These are phyloP conservation scores for Cyclotella choctawhatcheeana DNA, from an alignment of 108 stramenopile species.

Conservation along the genomic window DNA sequence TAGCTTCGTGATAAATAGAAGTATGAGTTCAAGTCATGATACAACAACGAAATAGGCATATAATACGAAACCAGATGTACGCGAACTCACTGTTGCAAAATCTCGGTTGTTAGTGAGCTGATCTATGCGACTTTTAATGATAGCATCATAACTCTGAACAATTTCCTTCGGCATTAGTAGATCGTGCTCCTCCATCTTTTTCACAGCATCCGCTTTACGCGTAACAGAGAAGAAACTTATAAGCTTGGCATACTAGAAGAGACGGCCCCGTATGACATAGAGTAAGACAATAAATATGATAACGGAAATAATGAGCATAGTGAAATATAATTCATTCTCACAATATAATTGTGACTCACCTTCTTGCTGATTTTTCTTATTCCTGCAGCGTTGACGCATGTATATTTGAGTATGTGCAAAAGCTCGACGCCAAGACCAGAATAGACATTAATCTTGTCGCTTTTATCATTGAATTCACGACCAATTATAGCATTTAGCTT, in stretches of 20 bases:
- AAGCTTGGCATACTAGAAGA: conserved; percentile 64
- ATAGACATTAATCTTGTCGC: conserved; percentile 70
- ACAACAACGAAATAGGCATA: not conserved
- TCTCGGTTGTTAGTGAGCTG: conserved; percentile 56
- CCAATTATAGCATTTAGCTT: conserved; percentile 33
- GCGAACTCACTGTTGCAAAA: conserved; percentile 38
- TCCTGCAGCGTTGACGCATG: conserved; percentile 80
- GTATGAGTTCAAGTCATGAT: no score
- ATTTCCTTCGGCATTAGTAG: conserved; percentile 33
- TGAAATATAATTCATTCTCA: no score
- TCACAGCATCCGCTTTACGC: conserved; percentile 13
- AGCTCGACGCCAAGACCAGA: conserved; percentile 83
- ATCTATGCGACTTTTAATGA: conserved; percentile 49
- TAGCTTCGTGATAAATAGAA: not conserved
- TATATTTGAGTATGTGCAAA: conserved; percentile 78
- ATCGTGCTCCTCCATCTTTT: conserved; percentile 25
- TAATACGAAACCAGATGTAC: not conserved
- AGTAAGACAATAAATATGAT: no score
- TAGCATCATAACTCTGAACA: conserved; percentile 10
- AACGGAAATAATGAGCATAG: no score
- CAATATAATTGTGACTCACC: no score
- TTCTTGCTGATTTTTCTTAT: conserved; percentile 78
- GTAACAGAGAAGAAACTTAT: conserved; percentile 21
- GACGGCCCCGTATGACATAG: no score
- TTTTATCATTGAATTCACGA: conserved; percentile 38